These are phyloP conservation scores for Chrysoporthe cubensis DNA, from an alignment of 2,329 filamentous ascomycete species.

Conservation along the genomic window DNA sequence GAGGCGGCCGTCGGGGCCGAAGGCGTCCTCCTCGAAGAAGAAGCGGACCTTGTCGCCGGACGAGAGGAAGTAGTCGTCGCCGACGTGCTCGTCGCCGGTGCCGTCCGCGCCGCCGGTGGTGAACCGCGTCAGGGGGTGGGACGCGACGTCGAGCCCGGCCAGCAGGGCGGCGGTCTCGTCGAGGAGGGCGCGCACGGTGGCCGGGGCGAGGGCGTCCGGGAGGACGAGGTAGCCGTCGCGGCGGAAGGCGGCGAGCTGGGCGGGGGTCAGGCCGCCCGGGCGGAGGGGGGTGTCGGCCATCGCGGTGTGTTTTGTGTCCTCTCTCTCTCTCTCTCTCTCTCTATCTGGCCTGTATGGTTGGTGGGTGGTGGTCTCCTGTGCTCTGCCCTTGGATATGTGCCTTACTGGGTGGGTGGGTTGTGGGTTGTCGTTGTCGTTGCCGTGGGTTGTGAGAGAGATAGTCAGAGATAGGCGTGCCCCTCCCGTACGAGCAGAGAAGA, in stretches of 20 bases:
- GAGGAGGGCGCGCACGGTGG: slow-evolving; percentile 71
- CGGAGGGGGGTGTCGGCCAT: slow-evolving; percentile 16
- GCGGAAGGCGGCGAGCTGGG: slow-evolving; percentile 74
- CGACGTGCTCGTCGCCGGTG: slow-evolving; percentile 68
- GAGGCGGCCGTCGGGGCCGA: slow-evolving; percentile 67
- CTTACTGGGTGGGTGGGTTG: neutral
- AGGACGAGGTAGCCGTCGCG: slow-evolving; percentile 90
- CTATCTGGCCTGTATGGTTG: neutral
- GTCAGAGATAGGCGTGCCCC: neutral
- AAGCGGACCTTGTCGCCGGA: slow-evolving; percentile 92
- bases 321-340: neutral
- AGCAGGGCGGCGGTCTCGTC: slow-evolving; percentile 76
- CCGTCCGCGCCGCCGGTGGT: slow-evolving; percentile 74
- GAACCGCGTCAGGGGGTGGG: slow-evolving; percentile 93
- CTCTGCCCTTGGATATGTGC: neutral
- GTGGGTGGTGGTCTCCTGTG: neutral
- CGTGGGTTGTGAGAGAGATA: neutral
- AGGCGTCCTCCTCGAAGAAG: slow-evolving; percentile 97
- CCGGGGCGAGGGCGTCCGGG: slow-evolving; percentile 70
- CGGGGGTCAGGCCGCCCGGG: slow-evolving; percentile 65
- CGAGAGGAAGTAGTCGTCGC: slow-evolving; percentile 90
- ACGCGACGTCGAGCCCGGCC: slow-evolving; percentile 72
- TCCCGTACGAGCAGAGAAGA: neutral
- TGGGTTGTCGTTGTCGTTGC: neutral
- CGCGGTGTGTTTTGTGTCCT: neutral